Evolutionary conservation across 805 yeast genomes (phyloP).

Genomic region (Myxozyma udenii): DNA sequence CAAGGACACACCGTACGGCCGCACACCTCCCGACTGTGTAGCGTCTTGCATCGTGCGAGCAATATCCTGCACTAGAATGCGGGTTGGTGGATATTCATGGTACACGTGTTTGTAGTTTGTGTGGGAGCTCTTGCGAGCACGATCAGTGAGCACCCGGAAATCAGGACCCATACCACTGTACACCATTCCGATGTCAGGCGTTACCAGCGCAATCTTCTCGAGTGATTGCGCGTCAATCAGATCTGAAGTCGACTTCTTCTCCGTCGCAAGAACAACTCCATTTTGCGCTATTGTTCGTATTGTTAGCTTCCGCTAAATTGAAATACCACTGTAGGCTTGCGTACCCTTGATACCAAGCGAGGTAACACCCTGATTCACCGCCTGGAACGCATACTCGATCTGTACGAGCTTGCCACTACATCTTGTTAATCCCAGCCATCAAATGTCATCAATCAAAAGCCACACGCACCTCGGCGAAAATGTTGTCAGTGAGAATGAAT

Average conservation of each 20-base stretch:
- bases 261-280: conserved; percentile 96
- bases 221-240: conserved; percentile 71
- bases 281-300: conserved; percentile 70
- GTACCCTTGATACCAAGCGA: conserved; percentile 77
- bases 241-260: conserved; percentile 79
- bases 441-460: conserved; percentile 13
- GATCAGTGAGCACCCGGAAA: conserved; percentile 88
- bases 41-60: conserved; percentile 98
- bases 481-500: conserved; percentile 94
- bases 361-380: conserved; percentile 97
- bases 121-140: conserved; percentile 89
- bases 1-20: conserved; percentile 97
- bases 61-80: conserved; percentile 86
- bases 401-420: conserved; percentile 92
- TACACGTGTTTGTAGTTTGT: conserved; percentile 88
- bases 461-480: conserved; percentile 84
- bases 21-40: conserved; percentile 97
- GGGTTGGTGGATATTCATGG: conserved; percentile 96
- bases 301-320: neutral
- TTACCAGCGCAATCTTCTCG: conserved; percentile 73
- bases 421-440: neutral
- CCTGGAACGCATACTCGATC: conserved; percentile 95
- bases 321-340: neutral
- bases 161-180: conserved; percentile 99
- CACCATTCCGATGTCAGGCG: conserved; percentile 95